A percentile compares a stretch with the other conserved stretches of the same genome.
These are phyloP conservation scores for Akanthomyces uredinophilus DNA, from an alignment of 2,329 filamentous ascomycete genomes.

Conservation along the genomic window DNA sequence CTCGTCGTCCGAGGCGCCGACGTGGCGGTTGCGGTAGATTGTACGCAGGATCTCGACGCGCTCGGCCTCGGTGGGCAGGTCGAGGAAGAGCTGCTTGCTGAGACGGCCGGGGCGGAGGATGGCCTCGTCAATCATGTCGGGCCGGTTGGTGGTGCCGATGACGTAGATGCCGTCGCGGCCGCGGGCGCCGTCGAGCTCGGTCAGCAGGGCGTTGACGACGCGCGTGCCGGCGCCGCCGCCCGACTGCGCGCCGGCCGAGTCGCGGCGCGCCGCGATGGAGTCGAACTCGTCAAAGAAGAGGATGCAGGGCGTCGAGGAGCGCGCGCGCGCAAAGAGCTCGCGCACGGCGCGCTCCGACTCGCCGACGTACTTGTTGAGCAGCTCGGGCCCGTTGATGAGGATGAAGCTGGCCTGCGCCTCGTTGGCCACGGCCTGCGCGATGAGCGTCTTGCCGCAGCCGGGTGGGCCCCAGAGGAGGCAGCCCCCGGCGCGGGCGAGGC, in stretches of 20 bases:
- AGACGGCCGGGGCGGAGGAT: conserved; percentile 90
- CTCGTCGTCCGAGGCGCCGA: conserved; percentile 37
- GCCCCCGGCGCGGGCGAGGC: conserved; percentile 76
- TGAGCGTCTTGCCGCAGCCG: conserved; percentile 91
- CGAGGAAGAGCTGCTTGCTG: conserved; percentile 83
- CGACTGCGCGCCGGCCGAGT: conserved; percentile 53
- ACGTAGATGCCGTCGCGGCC: conserved; percentile 84
- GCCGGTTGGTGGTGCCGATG: conserved; percentile 89
- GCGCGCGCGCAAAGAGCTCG: conserved; percentile 83
- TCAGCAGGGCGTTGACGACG: conserved; percentile 91
- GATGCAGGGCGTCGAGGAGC: conserved; percentile 83
- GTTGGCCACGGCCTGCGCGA: conserved; percentile 94
- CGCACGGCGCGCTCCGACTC: conserved; percentile 91
- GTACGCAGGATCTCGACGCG: conserved; percentile 81
- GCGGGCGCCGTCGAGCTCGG: conserved; percentile 83
- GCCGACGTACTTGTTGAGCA: conserved; percentile 96
- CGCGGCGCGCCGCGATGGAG: conserved; percentile 79
- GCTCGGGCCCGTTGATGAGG: conserved; percentile 90
- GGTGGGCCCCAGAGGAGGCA: conserved; percentile 95
- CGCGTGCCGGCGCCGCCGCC: conserved; percentile 68
- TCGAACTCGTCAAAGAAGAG: conserved; percentile 98
- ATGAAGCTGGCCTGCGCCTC: conserved; percentile 97
- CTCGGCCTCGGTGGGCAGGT: conserved; percentile 72
- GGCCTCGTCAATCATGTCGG: conserved; percentile 93
- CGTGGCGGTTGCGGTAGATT: conserved; percentile 44